These are phyloP conservation scores for Neopestalotiopsis rosae DNA, from an alignment of 2,329 filamentous ascomycete species.

Conservation along the genomic window DNA sequence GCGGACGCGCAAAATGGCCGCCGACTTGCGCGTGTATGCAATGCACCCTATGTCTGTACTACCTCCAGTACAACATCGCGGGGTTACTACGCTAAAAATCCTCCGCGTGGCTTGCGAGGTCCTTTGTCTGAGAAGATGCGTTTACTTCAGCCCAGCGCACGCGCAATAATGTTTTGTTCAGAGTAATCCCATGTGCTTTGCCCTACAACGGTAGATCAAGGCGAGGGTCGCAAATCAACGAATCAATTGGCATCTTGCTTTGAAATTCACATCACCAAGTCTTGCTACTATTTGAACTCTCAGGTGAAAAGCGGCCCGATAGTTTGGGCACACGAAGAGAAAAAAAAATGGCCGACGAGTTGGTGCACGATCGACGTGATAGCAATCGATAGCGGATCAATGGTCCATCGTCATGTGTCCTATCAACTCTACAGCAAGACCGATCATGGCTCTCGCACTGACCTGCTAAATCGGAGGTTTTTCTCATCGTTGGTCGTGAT, in stretches of 20 bases:
- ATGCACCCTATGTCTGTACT: neutral
- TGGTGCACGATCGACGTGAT: neutral
- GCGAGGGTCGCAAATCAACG: too few species aligned
- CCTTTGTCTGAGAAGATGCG: neutral
- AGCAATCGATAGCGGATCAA: neutral
- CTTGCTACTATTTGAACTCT: neutral
- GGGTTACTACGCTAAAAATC: neutral
- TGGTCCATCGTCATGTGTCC: neutral
- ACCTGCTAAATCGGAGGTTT: neutral
- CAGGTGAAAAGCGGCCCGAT: neutral
- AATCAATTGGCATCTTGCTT: too few species aligned
- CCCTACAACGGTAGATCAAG: too few species aligned
- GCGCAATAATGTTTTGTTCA: too few species aligned
- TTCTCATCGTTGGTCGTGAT: neutral
- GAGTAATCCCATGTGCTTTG: too few species aligned
- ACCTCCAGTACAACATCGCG: neutral
- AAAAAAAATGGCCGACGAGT: neutral
- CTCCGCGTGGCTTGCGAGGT: neutral
- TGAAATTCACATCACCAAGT: neutral
- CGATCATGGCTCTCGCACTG: neutral
- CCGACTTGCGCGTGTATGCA: neutral
- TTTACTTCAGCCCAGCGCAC: neutral
- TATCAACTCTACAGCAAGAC: neutral
- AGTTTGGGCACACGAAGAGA: neutral
- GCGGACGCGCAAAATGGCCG: too few species aligned